phyloP scores from a whole-genome alignment of 495 filamentous ascomycete genomes.

The Neurospora discreta region DNA sequence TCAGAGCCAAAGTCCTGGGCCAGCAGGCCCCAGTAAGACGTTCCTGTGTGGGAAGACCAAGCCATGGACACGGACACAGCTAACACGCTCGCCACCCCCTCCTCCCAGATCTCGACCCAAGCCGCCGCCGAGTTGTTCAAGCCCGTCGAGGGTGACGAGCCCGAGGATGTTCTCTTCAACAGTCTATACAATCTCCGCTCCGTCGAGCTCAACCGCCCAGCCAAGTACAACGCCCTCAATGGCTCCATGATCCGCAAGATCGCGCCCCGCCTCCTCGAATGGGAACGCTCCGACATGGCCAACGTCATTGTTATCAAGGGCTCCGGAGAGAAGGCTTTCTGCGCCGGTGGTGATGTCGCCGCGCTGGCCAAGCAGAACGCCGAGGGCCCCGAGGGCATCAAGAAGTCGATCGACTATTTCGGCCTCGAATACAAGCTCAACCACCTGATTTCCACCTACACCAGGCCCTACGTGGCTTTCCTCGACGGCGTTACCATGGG shows the following conservation, averaged over 20 bases:
- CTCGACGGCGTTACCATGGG: conserved; percentile 99
- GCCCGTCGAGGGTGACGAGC: conserved; percentile 54
- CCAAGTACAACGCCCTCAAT: conserved; percentile 82
- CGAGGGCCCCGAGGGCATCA: conserved; percentile 51
- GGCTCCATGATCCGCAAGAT: conserved; percentile 93
- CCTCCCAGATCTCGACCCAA: conserved; percentile 46
- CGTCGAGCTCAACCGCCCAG: conserved; percentile 87
- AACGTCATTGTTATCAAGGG: conserved; percentile 91
- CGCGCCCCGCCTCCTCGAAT: conserved; percentile 74
- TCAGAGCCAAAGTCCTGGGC: conserved; percentile 70
- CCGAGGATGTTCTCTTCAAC: conserved; percentile 86
- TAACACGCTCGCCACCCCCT: background rate
- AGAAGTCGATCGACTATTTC: conserved; percentile 72
- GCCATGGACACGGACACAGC: background rate
- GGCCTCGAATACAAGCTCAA: conserved; percentile 86
- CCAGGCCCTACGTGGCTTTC: conserved; percentile 86
- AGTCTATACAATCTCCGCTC: conserved; percentile 78
- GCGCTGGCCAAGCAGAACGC: conserved; percentile 63
- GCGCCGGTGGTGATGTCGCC: conserved; percentile 84
- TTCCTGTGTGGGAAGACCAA: background rate
- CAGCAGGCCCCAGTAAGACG: conserved; percentile 39
- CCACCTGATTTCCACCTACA: conserved; percentile 89
- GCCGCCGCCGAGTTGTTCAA: conserved; percentile 15
- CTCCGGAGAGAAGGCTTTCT: conserved; percentile 72
- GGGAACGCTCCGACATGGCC: conserved; percentile 85